Evolutionary conservation across 2,329 filamentous ascomycete species (phyloP).

Genomic region (Zasmidium cellare): DNA sequence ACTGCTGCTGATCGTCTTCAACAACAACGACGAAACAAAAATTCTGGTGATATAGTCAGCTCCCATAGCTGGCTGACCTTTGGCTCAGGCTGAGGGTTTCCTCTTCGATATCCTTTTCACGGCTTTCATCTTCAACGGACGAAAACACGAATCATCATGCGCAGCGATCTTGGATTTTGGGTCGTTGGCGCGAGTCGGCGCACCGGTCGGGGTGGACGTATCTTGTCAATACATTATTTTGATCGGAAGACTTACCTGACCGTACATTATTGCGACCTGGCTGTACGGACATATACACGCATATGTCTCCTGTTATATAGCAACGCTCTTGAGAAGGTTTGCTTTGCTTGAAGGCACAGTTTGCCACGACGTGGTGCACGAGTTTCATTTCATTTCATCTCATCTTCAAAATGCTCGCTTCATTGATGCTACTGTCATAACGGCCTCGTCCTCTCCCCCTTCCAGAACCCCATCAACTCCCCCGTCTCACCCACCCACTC

Average conservation of each 20-base stretch:
- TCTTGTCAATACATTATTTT: too few species aligned
- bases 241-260: too few species aligned
- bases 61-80: neutral
- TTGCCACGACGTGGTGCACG: neutral
- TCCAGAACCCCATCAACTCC: slow-evolving; percentile 63
- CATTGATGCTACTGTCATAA: slow-evolving; percentile 22
- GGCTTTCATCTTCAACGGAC: too few species aligned
- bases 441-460: slow-evolving; percentile 57
- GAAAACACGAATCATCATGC: too few species aligned
- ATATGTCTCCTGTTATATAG: neutral
- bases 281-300: neutral
- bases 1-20: too few species aligned
- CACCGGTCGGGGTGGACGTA: neutral
- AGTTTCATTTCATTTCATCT: neutral
- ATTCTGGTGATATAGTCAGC: neutral
- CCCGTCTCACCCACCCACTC: slow-evolving; percentile 66
- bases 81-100: too few species aligned
- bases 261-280: neutral
- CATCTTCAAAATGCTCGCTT: neutral
- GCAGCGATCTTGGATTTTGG: too few species aligned
- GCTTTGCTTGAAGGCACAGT: neutral
- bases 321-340: neutral
- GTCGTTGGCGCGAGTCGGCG: slow-evolving; percentile 1
- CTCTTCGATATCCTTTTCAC: too few species aligned
- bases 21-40: neutral